Base-by-base conservation (phyloP, 2,329 filamentous ascomycete species). In the Ramularia collo-cygni region DNA sequence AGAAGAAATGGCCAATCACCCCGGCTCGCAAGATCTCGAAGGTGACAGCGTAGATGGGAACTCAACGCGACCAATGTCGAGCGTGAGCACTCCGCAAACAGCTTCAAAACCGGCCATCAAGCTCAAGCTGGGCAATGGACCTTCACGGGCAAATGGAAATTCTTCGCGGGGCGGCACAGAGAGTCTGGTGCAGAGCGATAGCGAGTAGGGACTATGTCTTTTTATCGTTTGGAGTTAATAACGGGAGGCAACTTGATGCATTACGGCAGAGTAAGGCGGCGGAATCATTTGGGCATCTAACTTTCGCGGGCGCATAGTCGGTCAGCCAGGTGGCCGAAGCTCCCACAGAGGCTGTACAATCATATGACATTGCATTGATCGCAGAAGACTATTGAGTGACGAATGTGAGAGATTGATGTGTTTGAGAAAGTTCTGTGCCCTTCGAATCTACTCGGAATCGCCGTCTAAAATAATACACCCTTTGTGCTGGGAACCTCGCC, bases 401-500 rank as follows among this genome's bases (percentile, higher is more conserved):
- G n/a, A n/a, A n/a, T n/a, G n/a, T n/a, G n/a, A n/a, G n/a, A n/a
- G n/a, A n/a, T 24, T 10, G 10, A 10, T 6, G 21, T 10, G 21
- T 24, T 24, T 10, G 21, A 6, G 21, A 24, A 6, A 6, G 21
- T 24, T 10, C 21, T 24, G 21, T 24, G 10, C 10, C 10, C 21
- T 10, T 10, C 21, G 10, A 10, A 24, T 6, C 6, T 24, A 6
- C 6, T 24, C 21, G 10, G 6, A 24, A 24, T 24, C 21, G 6
- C 10, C 10, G 10, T 24, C 21, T 24, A 64, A 41, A 58, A 79
- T 64, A 95, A 64, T 24, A 94, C 94, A 8, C 90, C 90, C 76
- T 96, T 96, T 7, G 90, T 96, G 69, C 89, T 95, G 38, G 89
- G 85, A 17, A 96, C 81, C 72, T 98, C 92, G 2, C 87, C 88